Percentiles rank a stretch among this genome's conserved stretches.
phyloP scores from a whole-genome alignment of 2,329 filamentous ascomycete genomes.

The Epichloe amarillans region DNA sequence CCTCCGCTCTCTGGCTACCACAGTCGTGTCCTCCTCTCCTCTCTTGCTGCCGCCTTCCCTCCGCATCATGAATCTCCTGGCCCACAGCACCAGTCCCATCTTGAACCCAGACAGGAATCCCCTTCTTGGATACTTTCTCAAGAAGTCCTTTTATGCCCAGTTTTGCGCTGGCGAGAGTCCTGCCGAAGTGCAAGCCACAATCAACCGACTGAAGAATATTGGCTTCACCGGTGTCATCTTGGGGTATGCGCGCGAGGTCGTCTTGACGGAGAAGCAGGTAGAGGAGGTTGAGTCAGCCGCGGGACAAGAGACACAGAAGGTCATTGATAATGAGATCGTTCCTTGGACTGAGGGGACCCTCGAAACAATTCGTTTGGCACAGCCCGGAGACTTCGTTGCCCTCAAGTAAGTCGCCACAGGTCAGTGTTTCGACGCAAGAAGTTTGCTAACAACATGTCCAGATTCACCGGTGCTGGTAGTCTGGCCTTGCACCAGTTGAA shows the following conservation, averaged over 20 bases:
- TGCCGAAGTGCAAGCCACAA: slow-evolving; percentile 52
- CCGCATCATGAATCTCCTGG: slow-evolving; percentile 52
- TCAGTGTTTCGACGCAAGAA: background rate
- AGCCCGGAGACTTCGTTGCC: slow-evolving; percentile 48
- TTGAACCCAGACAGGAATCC: slow-evolving; percentile 67
- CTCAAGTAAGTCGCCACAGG: slow-evolving; percentile 38
- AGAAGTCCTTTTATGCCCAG: slow-evolving; percentile 77
- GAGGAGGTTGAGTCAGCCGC: slow-evolving; percentile 29
- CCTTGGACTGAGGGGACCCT: slow-evolving; percentile 65
- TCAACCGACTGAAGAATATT: slow-evolving; percentile 52
- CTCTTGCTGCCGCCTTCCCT: slow-evolving; percentile 58
- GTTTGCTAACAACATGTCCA: slow-evolving; percentile 11
- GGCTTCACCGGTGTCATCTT: slow-evolving; percentile 78
- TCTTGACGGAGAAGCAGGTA: slow-evolving; percentile 45
- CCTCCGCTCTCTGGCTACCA: slow-evolving; percentile 56
- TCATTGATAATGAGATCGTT: slow-evolving; percentile 45
- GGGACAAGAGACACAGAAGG: slow-evolving; percentile 33
- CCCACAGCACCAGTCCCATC: slow-evolving; percentile 51
- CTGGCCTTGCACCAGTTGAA: slow-evolving; percentile 56
- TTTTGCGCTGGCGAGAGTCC: slow-evolving; percentile 77
- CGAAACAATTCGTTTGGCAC: slow-evolving; percentile 57
- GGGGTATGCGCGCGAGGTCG: slow-evolving; percentile 71
- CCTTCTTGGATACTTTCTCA: slow-evolving; percentile 54
- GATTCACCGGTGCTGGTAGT: slow-evolving; percentile 70
- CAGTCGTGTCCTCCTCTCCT: slow-evolving; percentile 55